A percentile compares a stretch with the other conserved stretches of the same genome.
These are phyloP conservation scores for Sclerotinia glacialis DNA, from an alignment of 2,329 filamentous ascomycete species.

Conservation along the genomic window DNA sequence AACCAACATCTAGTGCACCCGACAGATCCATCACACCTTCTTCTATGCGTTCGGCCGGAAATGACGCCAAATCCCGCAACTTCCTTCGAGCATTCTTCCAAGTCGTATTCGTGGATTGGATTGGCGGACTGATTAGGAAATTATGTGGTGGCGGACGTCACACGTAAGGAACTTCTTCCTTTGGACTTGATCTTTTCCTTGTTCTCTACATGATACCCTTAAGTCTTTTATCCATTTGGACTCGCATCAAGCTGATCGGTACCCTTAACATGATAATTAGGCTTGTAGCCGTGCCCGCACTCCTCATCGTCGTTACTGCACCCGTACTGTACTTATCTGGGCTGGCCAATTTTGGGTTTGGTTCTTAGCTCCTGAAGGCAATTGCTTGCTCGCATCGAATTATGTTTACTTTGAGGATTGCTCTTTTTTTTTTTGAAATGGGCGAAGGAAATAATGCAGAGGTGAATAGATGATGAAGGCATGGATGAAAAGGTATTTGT, in stretches of 20 bases:
- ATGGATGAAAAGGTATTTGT: neutral
- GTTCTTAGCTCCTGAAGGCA: slow-evolving; percentile 31
- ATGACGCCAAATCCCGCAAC: slow-evolving; percentile 32
- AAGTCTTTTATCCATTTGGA: slow-evolving; percentile 8
- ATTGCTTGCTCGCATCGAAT: slow-evolving; percentile 52
- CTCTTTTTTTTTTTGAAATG: neutral
- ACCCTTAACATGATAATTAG: slow-evolving; percentile 27
- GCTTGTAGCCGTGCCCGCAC: slow-evolving; percentile 31
- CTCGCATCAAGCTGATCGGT: slow-evolving; percentile 19
- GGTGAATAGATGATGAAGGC: neutral
- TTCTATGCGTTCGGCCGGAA: slow-evolving; percentile 33
- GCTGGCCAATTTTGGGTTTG: slow-evolving; percentile 16
- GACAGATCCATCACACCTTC: slow-evolving; percentile 36
- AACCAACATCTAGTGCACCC: slow-evolving; percentile 21
- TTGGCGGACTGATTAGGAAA: slow-evolving; percentile 38
- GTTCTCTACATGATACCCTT: slow-evolving; percentile 17
- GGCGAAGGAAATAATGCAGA: neutral
- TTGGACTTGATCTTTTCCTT: slow-evolving; percentile 14
- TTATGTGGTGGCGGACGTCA: slow-evolving; percentile 36
- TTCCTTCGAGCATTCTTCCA: slow-evolving; percentile 39
- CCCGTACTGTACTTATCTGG: slow-evolving; percentile 32
- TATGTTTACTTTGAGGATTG: slow-evolving; percentile 52
- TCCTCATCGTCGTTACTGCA: slow-evolving; percentile 30
- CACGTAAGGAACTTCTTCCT: slow-evolving; percentile 33
- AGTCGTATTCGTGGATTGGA: slow-evolving; percentile 41